A percentile compares a stretch with the other conserved stretches of the same genome.
These are phyloP conservation scores for Tylopilus plumbeoviolaceoides DNA, from an alignment of 768 basidiomycete genomes.

Conservation along the genomic window DNA sequence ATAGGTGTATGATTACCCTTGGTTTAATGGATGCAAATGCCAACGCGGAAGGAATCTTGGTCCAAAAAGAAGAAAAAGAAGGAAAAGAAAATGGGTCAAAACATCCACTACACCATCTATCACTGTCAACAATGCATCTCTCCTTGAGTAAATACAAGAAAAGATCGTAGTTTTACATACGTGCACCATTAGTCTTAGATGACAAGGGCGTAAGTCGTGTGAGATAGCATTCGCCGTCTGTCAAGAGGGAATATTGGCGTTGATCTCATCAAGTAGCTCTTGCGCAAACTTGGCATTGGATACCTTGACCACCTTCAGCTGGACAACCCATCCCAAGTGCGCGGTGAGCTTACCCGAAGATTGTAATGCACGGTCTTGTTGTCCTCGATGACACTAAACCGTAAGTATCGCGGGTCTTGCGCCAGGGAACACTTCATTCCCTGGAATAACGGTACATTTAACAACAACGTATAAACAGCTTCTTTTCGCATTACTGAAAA, in stretches of 20 bases:
- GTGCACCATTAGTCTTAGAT: slow-evolving; percentile 34
- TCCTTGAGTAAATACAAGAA: slow-evolving; percentile 13
- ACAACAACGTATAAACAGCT: slow-evolving; percentile 67
- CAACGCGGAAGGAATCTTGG: slow-evolving; percentile 1
- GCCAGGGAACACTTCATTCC: slow-evolving; percentile 73
- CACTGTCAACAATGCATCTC: slow-evolving; percentile 15
- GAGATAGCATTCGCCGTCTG: slow-evolving; percentile 8
- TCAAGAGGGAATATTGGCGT: slow-evolving; percentile 39
- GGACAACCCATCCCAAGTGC: neutral
- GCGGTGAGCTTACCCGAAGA: slow-evolving; percentile 51
- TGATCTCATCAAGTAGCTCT: slow-evolving; percentile 58
- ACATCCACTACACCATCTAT: slow-evolving; percentile 12
- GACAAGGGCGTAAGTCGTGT: slow-evolving; percentile 18
- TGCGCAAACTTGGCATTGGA: slow-evolving; percentile 66
- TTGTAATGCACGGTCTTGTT: slow-evolving; percentile 67
- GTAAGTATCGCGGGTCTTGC: slow-evolving; percentile 75
- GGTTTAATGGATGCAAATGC: slow-evolving; percentile 23
- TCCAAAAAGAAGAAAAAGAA: slow-evolving; percentile 12
- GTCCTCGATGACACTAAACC: slow-evolving; percentile 68
- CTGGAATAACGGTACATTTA: slow-evolving; percentile 72
- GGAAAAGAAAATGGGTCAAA: neutral
- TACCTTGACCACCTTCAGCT: slow-evolving; percentile 39
- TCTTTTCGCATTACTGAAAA: slow-evolving; percentile 79
- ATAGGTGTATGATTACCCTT: slow-evolving; percentile 24
- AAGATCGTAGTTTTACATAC: slow-evolving; percentile 30